Percentiles rank a stretch among this genome's conserved stretches.
Conservation (phyloP, 2,329 filamentous ascomycete genomes). For the Colletotrichum sp. region DNA sequence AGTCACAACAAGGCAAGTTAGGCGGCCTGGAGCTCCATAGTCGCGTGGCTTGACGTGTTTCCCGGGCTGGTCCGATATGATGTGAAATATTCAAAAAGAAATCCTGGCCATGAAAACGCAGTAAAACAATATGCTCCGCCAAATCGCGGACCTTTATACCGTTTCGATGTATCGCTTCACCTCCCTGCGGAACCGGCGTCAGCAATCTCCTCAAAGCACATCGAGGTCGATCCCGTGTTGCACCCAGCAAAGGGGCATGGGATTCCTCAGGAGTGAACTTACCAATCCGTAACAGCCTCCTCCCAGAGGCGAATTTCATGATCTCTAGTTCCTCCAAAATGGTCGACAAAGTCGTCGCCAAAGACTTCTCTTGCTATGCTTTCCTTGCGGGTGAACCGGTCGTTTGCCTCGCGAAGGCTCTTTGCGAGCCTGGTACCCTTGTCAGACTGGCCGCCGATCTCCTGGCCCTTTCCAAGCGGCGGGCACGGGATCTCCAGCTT, state of each 20-base stretch:
- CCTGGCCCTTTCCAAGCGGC: slow-evolving; percentile 83
- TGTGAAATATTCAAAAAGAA: background rate
- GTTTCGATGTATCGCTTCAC: slow-evolving; percentile 80
- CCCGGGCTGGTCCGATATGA: background rate
- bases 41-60: background rate
- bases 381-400: slow-evolving; percentile 74
- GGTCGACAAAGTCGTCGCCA: slow-evolving; percentile 94
- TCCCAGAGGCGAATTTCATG: slow-evolving; percentile 93
- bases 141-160: slow-evolving; percentile 46
- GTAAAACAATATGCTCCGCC: background rate
- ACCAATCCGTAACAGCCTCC: slow-evolving; percentile 97
- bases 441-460: slow-evolving; percentile 75
- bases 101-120: background rate
- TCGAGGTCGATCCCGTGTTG: background rate
- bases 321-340: slow-evolving; percentile 89
- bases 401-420: slow-evolving; percentile 83
- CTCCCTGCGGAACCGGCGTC: slow-evolving; percentile 58
- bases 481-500: slow-evolving; percentile 83
- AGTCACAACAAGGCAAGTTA: background rate
- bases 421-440: slow-evolving; percentile 81
- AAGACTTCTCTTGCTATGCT: slow-evolving; percentile 94
- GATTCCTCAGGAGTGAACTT: slow-evolving; percentile 42
- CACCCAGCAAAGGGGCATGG: background rate
- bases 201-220: background rate
- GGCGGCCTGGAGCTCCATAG: background rate